Percentiles rank a stretch among this genome's conserved stretches.
These are phyloP conservation scores for Nemania sp. DNA, from an alignment of 2,329 filamentous ascomycete genomes.

Conservation along the genomic window DNA sequence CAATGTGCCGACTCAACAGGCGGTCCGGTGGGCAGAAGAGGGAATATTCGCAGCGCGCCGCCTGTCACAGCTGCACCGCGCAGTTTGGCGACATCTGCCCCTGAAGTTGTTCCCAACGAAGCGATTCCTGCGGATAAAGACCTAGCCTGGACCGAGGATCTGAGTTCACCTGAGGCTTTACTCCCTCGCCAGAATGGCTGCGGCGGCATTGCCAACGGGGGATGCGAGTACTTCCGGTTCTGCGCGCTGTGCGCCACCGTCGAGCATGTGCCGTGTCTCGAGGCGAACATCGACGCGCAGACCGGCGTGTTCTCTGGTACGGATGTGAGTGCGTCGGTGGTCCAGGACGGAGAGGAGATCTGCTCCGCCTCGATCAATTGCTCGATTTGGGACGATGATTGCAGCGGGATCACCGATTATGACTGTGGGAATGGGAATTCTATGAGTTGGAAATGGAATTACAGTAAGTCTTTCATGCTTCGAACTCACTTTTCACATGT, in stretches of 20 bases:
- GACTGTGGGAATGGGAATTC: neutral
- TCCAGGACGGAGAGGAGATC: neutral
- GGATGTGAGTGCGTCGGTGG: neutral
- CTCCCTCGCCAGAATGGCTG: conserved; percentile 8
- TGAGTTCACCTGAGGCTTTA: too few relatives aligned
- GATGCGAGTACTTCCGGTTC: conserved; percentile 7
- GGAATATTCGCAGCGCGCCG: too few relatives aligned
- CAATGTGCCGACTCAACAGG: conserved; percentile 1
- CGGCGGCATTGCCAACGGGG: conserved; percentile 3
- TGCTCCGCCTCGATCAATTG: neutral
- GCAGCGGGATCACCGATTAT: neutral
- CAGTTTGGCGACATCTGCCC: too few relatives aligned
- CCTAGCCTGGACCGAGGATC: too few relatives aligned
- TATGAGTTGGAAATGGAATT: conserved; percentile 7
- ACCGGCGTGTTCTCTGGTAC: conserved; percentile 6
- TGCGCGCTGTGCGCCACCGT: neutral
- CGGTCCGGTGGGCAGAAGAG: neutral
- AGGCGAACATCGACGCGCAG: neutral
- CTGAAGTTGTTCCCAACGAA: too few relatives aligned
- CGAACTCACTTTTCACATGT: too few relatives aligned
- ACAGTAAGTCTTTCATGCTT: too few relatives aligned
- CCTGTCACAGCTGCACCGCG: too few relatives aligned
- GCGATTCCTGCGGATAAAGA: too few relatives aligned
- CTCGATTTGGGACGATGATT: conserved; percentile 1
- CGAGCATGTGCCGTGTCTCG: neutral